A percentile compares a stretch with the other conserved stretches of the same genome.
Conservation (phyloP, 164 flowering plant species). For the Cinnamomum micranthum region DNA sequence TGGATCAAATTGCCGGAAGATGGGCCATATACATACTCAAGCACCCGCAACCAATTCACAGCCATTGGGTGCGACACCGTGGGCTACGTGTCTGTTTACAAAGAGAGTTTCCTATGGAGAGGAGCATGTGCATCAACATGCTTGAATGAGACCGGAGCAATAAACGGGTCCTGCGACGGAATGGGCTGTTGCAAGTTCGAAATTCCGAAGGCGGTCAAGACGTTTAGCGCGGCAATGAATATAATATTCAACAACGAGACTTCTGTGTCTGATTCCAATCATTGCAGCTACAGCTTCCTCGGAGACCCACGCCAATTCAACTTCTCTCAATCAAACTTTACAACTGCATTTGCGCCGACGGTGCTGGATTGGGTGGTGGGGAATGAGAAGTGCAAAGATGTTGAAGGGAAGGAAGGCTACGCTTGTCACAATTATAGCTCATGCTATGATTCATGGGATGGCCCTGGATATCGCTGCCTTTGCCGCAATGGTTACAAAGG, state of each 20-base stretch:
- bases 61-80: slow-evolving; percentile 10
- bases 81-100: not conserved
- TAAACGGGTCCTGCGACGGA: not conserved
- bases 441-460: not conserved
- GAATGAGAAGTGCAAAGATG: slow-evolving; percentile 4
- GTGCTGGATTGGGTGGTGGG: slow-evolving; percentile 9
- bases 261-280: not conserved
- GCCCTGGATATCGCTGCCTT: slow-evolving; percentile 10
- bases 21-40: not conserved
- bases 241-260: not conserved
- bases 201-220: slow-evolving; percentile 3
- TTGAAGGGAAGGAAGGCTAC: not conserved
- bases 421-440: slow-evolving; percentile 3
- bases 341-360: not conserved
- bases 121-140: not conserved
- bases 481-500: slow-evolving; percentile 12
- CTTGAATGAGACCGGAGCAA: not conserved
- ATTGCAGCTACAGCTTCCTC: slow-evolving; percentile 8
- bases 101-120: not conserved
- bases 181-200: slow-evolving; percentile 9
- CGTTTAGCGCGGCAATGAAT: not conserved
- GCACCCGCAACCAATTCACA: slow-evolving; percentile 7
- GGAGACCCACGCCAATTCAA: slow-evolving; percentile 2
- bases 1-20: not conserved
- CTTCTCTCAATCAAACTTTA: not conserved